Evolutionary conservation across 2,329 filamentous ascomycete genomes (phyloP), one percentile per base, ranked within the genome.

Genomic region (Diaporthe citrichinensis): DNA sequence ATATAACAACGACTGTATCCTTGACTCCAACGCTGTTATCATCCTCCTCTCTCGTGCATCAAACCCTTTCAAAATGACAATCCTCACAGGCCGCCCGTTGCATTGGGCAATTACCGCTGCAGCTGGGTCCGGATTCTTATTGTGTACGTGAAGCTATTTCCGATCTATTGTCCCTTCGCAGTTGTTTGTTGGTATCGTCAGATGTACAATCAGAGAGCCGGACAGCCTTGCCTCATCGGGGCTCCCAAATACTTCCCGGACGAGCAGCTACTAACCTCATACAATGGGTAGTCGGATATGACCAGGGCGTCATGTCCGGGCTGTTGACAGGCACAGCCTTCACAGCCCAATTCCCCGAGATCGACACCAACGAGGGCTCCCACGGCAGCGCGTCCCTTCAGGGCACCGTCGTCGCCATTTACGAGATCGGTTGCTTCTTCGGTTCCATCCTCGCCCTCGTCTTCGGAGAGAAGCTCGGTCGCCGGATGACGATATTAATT

Each of bases 341-440:
- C 57, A 83, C 81, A 5, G 73, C 74, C 0, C 80, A 79, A 0
- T 84, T 84, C 69, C 82, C 82, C 17, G 81, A 83, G 76, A 84
- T 84, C 31, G 81, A 84, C 73, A 83, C 85, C 0, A 84, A 82
- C 1, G 76, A 80, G 0, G 76, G 76, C 8, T 81, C 80, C 3
- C 74, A 80, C 65, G 85, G 85, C 2, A 86, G 84, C 69, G 83
- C 85, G 3, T 85, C 85, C 8, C 78, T 87, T 10, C 86, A 87
- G 78, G 86, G 86, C 28, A 86, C 84, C 39, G 85, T 87, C 1
- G 84, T 86, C 28, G 85, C 86, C 34, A 85, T 87, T n/a, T 87
- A 87, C 74, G 85, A 87, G 73, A 84, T 84, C 28, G 88, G 88
- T 2, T 88, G 86, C 76, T 87, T 88, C 79, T 81, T 87, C 23